A percentile compares a stretch with the other conserved stretches of the same genome.
These are phyloP conservation scores for Neoboletus subvelutipes DNA, from an alignment of 768 basidiomycete genomes.

Conservation along the genomic window DNA sequence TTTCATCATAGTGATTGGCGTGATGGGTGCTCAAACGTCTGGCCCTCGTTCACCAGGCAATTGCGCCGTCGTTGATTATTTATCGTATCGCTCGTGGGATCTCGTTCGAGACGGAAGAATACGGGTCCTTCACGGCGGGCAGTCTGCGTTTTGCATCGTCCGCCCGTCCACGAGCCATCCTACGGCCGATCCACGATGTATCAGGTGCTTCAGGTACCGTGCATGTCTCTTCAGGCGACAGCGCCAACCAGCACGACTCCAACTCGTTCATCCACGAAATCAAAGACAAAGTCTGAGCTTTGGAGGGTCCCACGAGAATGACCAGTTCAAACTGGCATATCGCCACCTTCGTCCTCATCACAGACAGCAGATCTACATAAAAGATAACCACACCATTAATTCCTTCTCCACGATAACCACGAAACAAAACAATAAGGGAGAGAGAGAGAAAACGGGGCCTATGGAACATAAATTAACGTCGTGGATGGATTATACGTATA, in stretches of 20 bases:
- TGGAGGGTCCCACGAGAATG: neutral
- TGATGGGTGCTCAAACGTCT: neutral
- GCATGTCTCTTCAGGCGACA: neutral
- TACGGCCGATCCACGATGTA: neutral
- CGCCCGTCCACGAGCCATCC: neutral
- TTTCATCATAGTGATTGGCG: neutral
- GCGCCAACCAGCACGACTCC: conserved; percentile 1
- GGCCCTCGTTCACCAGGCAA: neutral
- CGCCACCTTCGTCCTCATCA: neutral
- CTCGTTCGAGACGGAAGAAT: conserved; percentile 18
- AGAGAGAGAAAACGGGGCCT: neutral
- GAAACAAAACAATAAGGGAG: neutral
- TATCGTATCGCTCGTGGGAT: conserved; percentile 23
- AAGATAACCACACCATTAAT: neutral
- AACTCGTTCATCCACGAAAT: conserved; percentile 13
- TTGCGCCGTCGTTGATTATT: conserved; percentile 22
- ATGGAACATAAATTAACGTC: neutral
- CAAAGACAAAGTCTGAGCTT: conserved; percentile 8
- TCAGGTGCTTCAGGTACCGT: conserved; percentile 12
- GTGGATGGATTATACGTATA: neutral
- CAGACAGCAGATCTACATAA: neutral
- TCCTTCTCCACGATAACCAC: neutral
- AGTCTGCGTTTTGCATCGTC: conserved; percentile 15
- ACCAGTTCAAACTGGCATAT: neutral
- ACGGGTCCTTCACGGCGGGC: neutral